Base-by-base conservation (phyloP, 331 rosid genomes). In the Saraca asoca region DNA sequence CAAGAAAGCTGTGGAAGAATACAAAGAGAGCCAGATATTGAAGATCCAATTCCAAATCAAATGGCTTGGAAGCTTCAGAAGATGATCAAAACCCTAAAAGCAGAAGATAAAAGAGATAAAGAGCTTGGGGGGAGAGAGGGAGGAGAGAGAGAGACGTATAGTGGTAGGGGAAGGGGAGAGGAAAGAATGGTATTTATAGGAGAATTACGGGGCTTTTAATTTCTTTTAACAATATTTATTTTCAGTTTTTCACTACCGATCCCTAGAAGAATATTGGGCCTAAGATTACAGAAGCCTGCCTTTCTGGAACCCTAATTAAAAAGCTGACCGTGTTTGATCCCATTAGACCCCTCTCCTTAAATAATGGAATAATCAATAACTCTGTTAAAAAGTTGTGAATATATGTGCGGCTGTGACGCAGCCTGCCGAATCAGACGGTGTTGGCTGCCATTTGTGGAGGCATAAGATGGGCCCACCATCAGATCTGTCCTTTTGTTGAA, bases 1-100 rank as follows among this genome's bases (percentile, higher is more conserved):
- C 99, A 94, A 94, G 99, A 94, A 94, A 94, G 99, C 99, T 94
- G 99, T 94, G 99, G 99, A 94, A 94, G 84, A 90, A 90, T 86
- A 88, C 90, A 83, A 82, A 83, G 82, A 94, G 96, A 79, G 70
- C 75, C 97, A 93, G 20, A 37, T 35, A 69, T 37, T 71, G 51
- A 54, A 69, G 29, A 12, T 52, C 37, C 46, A n/a, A 52, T 35
- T 37, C 8, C 9, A 10, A 12, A 15, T 18, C 19, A 1, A 67
- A 8, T 16, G 71, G 60, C 53, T 42, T 71, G 58, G 74, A 78
- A 79, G 71, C 52, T 66, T 71, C 64, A 70, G 14, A 24, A 29
- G 14, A 51, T 54, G 69, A 58, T 55, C 44, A 64, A 57, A 73
- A 74, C 80, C 79, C 83, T 73, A 78, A 74, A 51, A 15, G 11